Base-by-base conservation (phyloP, 169 alveolate genomes). In the Plasmodium gallinaceum region DNA sequence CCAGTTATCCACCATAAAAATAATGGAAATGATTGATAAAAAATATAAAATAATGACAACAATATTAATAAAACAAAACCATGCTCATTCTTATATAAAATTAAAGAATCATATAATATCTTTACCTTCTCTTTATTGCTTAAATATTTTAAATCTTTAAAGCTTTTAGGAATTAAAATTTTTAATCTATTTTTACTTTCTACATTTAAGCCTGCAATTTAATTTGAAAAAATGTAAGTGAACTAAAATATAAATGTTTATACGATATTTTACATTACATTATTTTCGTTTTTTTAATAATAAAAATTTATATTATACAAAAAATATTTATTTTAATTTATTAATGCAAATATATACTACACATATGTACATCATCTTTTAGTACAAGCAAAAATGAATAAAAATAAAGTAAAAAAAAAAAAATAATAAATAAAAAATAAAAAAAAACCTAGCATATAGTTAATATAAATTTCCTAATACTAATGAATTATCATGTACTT, bases 1-100 rank as follows among this genome's bases (percentile, higher is more conserved):
- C 91, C 91, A 22, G 91, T 69, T 86, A 83, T 83, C 91, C 91
- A 83, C 91, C 91, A 83, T 83, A 83, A 83, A 54, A 83, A 83
- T 46, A 83, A 20, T 16, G 91, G 91, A 58, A 83, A 83, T 43
- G 91, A 71, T 58, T 83, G 83, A 32, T 83, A 83, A 32, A 70
- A 52, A 52, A 69, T 83, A 68, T 83, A 83, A 37, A 83, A 42
- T 54, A 83, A 62, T 69, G 91, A 62, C 24, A 83, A 65, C 43
- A 83, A 45, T 52, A 83, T 54, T 60, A 83, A 62, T 46, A 83
- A 62, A 52, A 69, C 61, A 14, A 70, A 4, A 5, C 86, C 73
- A 83, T 83, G 91, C 54, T 83, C 91, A 66, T 68, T 83, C 69
- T 70, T 83, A 61, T 83, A 83, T 70, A 65, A 83, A 39, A 69